phyloP scores from a whole-genome alignment of 495 filamentous ascomycete genomes.

The Podospora bellae-mahoneyi region DNA sequence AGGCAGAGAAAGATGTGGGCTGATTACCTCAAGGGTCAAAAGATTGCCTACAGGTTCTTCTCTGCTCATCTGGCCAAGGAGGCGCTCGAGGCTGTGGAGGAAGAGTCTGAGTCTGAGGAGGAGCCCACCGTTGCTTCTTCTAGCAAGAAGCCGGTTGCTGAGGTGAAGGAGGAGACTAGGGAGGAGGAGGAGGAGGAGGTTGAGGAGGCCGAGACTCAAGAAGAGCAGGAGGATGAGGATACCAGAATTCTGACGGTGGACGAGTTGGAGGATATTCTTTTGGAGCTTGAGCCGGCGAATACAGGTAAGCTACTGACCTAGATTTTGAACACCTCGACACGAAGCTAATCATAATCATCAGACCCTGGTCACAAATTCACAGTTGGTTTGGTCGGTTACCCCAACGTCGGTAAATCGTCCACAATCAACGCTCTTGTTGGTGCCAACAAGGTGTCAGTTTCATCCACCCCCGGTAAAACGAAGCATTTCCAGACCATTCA shows the following conservation, averaged over 20 bases:
- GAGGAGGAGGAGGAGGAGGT: constrained; percentile 1
- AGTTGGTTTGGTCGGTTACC: constrained; percentile 96
- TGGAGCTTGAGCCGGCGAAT: constrained; percentile 64
- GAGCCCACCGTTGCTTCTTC: constrained; percentile 11
- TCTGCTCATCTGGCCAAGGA: constrained; percentile 90
- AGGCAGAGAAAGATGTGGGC: constrained; percentile 85
- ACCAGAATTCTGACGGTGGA: constrained; percentile 86
- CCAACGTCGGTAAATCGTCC: constrained; percentile 98
- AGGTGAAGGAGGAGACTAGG: constrained; percentile 34
- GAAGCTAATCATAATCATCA: constrained; percentile 17
- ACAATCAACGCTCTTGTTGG: constrained; percentile 98
- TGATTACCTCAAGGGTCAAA: constrained; percentile 73
- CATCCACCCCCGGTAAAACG: constrained; percentile 94
- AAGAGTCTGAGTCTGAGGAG: constrained; percentile 49
- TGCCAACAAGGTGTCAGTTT: constrained; percentile 97
- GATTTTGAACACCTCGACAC: constrained; percentile 12
- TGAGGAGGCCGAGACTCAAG: constrained; percentile 22
- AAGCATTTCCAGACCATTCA: constrained; percentile 99
- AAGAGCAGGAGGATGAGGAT: constrained; percentile 50
- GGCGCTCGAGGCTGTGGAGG: constrained; percentile 64
- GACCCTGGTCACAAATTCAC: constrained; percentile 63
- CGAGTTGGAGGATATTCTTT: constrained; percentile 85
- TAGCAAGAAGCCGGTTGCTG: constrained; percentile 26
- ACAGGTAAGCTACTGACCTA: constrained; percentile 37
- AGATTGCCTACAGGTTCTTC: constrained; percentile 91